A percentile compares a stretch with the other conserved stretches of the same genome.
Conservation (phyloP, 2,329 filamentous ascomycete genomes). For the Lomentospora prolificans region DNA sequence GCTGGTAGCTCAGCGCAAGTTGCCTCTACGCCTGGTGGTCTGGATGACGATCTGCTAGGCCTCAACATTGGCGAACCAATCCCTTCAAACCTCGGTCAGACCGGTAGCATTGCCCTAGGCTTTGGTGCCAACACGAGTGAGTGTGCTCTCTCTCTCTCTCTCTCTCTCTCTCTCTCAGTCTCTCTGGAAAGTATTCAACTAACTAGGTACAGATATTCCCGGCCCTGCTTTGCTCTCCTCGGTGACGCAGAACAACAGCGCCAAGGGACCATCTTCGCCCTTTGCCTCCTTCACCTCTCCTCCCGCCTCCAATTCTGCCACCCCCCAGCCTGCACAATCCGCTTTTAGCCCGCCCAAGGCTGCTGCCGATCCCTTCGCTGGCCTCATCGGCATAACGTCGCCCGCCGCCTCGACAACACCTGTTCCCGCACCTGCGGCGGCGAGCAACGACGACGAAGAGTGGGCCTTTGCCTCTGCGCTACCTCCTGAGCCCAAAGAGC, state of each 20-base stretch:
- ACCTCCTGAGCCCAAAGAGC: conserved; percentile 53
- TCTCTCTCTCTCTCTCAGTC: background rate
- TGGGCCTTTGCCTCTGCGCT: conserved; percentile 89
- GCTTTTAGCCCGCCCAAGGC: conserved; percentile 34
- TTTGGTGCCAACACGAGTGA: conserved; percentile 60
- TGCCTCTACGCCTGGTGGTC: conserved; percentile 46
- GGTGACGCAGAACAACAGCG: conserved; percentile 47
- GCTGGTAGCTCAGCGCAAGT: conserved; percentile 12
- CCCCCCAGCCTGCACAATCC: conserved; percentile 41
- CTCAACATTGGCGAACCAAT: conserved; percentile 61
- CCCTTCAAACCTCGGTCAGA: conserved; percentile 54
- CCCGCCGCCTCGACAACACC: conserved; percentile 18
- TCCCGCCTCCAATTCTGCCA: conserved; percentile 39
- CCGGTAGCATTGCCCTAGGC: conserved; percentile 76
- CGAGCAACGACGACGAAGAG: conserved; percentile 65
- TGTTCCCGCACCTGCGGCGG: conserved; percentile 18
- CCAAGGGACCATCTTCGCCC: conserved; percentile 35
- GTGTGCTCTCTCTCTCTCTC: conserved; percentile 18
- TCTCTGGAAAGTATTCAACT: background rate
- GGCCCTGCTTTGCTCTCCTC: conserved; percentile 57
- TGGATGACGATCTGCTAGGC: conserved; percentile 87
- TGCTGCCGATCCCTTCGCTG: conserved; percentile 42
- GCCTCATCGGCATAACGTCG: conserved; percentile 24
- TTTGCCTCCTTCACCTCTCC: conserved; percentile 47
- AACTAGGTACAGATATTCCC: conserved; percentile 41